phyloP scores from a whole-genome alignment of 202 grass and related monocot species.

The Bolboschoenoplectus hybrid region DNA sequence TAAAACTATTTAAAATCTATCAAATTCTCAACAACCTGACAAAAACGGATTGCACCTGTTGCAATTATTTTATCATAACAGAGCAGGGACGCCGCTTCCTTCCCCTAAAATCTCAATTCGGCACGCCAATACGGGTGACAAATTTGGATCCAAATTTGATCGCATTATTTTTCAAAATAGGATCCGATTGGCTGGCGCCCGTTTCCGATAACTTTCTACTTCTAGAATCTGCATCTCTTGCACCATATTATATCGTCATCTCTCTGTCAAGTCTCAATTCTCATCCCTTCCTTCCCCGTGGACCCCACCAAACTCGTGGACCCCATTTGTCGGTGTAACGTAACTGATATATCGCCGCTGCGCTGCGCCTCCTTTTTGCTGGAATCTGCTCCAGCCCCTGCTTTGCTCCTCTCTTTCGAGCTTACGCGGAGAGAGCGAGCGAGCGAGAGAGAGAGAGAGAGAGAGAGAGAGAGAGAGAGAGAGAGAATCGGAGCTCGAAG shows the following conservation, averaged over 20 bases:
- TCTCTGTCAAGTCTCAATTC: not conserved
- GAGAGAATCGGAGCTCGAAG: not conserved
- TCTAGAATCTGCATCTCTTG: conserved; percentile 25
- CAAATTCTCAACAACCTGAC: conserved; percentile 12
- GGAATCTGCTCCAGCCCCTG: not conserved
- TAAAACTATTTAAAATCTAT: not conserved
- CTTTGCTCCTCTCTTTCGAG: not conserved
- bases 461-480: not conserved
- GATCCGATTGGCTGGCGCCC: too few species aligned
- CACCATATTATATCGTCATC: not conserved
- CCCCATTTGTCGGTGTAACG: not conserved
- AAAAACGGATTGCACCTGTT: not conserved
- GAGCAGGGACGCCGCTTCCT: not conserved
- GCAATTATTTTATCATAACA: not conserved
- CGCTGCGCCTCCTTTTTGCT: not conserved
- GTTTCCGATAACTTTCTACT: not conserved
- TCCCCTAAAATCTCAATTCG: not conserved
- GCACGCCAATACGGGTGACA: not conserved
- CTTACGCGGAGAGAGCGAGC: not conserved
- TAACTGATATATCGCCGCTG: not conserved
- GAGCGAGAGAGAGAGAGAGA: not conserved
- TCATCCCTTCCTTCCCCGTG: not conserved
- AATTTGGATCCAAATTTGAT: too few species aligned
- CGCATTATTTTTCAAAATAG: too few species aligned
- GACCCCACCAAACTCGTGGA: not conserved